Evolutionary conservation across 225 moss, liverwort and hornwort species (phyloP).

Genomic region (Asterella californica): DNA sequence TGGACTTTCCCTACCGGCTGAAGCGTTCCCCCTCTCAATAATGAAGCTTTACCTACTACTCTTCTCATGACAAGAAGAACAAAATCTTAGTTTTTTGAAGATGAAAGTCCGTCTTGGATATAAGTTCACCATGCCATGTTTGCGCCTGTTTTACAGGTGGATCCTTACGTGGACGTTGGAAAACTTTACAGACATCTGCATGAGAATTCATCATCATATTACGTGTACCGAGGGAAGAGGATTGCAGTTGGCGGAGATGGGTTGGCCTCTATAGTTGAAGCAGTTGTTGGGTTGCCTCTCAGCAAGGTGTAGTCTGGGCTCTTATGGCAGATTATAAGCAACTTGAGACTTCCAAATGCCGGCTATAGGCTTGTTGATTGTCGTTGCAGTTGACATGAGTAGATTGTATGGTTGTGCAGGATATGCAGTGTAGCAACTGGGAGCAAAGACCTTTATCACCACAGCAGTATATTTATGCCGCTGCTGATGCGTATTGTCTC

Average conservation of each 20-base stretch:
- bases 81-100: neutral
- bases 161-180: conserved; percentile 88
- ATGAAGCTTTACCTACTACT: neutral
- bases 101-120: neutral
- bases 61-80: neutral
- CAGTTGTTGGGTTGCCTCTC: conserved; percentile 71
- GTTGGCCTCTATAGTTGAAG: conserved; percentile 65
- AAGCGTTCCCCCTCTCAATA: neutral
- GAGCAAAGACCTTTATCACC: conserved; percentile 82
- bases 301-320: conserved; percentile 55
- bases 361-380: neutral
- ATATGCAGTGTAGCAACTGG: conserved; percentile 98
- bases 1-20: neutral
- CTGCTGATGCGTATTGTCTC: conserved; percentile 90
- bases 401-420: conserved; percentile 43
- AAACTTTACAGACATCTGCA: conserved; percentile 51
- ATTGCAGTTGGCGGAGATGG: conserved; percentile 56
- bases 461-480: conserved; percentile 83
- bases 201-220: conserved; percentile 35
- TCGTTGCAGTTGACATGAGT: neutral
- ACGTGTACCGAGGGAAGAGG: conserved; percentile 58
- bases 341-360: neutral
- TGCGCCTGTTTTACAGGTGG: conserved; percentile 55
- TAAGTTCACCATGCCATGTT: neutral
- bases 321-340: neutral